These are phyloP conservation scores for Closterium sp. DNA, from an alignment of 139 green algal species.

Conservation along the genomic window DNA sequence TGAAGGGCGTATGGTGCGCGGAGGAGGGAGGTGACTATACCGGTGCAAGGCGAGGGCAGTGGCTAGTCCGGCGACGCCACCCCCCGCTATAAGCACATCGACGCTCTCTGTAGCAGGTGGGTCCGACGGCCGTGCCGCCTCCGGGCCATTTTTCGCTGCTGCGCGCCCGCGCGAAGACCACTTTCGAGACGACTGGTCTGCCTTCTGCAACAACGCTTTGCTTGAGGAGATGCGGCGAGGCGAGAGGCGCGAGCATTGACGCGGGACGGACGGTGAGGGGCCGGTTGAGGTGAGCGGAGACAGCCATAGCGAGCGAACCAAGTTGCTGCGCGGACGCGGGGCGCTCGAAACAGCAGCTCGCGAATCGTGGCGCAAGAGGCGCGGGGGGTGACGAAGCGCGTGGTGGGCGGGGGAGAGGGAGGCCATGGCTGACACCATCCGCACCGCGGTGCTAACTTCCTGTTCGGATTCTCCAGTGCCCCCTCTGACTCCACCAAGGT, in stretches of 20 bases:
- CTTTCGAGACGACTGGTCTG: too few species aligned
- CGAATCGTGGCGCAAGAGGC: background rate
- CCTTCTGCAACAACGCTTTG: too few species aligned
- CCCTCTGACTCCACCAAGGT: too few species aligned
- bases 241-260: background rate
- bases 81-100: conserved; percentile 42
- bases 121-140: background rate
- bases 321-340: background rate
- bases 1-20: background rate
- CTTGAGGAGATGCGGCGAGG: background rate
- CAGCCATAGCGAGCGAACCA: background rate
- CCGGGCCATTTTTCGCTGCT: background rate
- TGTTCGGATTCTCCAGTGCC: too few species aligned
- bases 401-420: background rate
- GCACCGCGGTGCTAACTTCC: too few species aligned
- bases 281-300: background rate
- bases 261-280: background rate
- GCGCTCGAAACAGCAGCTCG: background rate
- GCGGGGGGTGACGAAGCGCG: background rate
- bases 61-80: conserved; percentile 29
- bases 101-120: background rate
- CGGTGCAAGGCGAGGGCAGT: conserved; percentile 33
- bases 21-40: background rate
- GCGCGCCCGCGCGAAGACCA: background rate
- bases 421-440: background rate